Conservation (phyloP, 192 early-diverging fungal species). For the Chytriomyces confervae region DNA sequence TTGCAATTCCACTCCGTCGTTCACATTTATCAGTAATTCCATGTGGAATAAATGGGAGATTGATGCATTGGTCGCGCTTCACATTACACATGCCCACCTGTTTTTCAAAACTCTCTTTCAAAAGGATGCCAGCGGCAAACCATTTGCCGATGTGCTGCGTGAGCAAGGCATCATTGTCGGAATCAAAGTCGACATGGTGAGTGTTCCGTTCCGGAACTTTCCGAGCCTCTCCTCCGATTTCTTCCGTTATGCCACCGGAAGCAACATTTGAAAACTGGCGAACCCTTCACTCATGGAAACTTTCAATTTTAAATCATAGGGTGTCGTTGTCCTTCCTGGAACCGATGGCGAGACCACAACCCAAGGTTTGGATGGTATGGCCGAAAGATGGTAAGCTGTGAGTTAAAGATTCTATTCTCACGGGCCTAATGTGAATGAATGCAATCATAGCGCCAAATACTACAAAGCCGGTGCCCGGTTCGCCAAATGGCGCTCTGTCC, state of each 20-base stretch:
- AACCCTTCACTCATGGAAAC: background rate
- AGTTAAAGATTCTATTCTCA: background rate
- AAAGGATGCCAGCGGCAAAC: conserved; percentile 44
- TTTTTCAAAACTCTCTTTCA: conserved; percentile 46
- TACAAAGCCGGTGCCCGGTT: conserved; percentile 52
- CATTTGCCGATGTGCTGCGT: conserved; percentile 45
- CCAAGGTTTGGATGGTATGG: conserved; percentile 50
- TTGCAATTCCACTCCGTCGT: too few species aligned
- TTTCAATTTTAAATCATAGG: background rate
- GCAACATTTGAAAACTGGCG: background rate
- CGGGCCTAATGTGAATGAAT: background rate
- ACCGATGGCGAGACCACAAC: conserved; percentile 54
- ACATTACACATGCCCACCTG: too few species aligned
- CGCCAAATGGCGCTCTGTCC: conserved; percentile 54
- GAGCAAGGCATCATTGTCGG: conserved; percentile 48
- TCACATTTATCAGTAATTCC: too few species aligned
- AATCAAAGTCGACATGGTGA: conserved; percentile 53
- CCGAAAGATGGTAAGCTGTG: conserved; percentile 29
- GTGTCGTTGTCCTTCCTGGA: conserved; percentile 48
- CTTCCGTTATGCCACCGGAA: background rate
- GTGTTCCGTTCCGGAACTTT: background rate
- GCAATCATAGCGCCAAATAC: conserved; percentile 39
- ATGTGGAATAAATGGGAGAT: too few species aligned
- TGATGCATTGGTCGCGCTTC: too few species aligned
- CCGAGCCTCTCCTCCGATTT: background rate